Base-by-base conservation (phyloP, 179 eudicot species). In the Silene noctiflora region DNA sequence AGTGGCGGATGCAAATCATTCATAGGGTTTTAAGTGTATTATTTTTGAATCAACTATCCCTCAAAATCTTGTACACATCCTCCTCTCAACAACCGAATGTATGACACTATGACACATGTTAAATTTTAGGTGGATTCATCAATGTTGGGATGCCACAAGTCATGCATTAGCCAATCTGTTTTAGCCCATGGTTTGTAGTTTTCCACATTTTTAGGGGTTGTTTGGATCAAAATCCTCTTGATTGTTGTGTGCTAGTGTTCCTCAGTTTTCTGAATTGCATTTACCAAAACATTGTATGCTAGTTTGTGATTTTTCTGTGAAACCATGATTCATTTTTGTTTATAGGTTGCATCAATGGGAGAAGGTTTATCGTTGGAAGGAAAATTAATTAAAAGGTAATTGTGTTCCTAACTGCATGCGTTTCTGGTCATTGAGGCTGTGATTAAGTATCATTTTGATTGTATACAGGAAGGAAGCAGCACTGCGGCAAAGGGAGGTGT, bases 341-440 rank as follows among this genome's bases (percentile, higher is more conserved):
- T 65, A 67, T 79, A 96, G 99, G 99, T 96, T 81, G 98, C 99
- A 77, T 81, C 95, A 76, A 91, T 96, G 62, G 98, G 98, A 66
- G 99, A 96, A 84, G 99, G 98, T 60, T 85, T 89, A 75, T 93
- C 98, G 16, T 81, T 96, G 81, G 99, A 96, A 87, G 96, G 94
- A 64, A 93, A 91, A 86, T 77, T 96, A 71, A 77, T 96, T 81
- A 89, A 87, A 92, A 91, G 99, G 99, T 96, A 89, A 83, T 59
- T 69, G 27, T 46, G 20, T 42, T 69, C 55, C 66, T 71, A 21
- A 44, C 63, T 25, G 33, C 63, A 27, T 33, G 8, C 48, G 55
- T 77, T 75, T 29, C 20, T 66, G 29, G 46, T 79, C 48, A 46
- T n/a, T n/a, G 7, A 42, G 44, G 22, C 21, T 66, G 22, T 72